Evolutionary conservation across 352 stramenopile species (phyloP).

Genomic region (Pythium dissotocum): DNA sequence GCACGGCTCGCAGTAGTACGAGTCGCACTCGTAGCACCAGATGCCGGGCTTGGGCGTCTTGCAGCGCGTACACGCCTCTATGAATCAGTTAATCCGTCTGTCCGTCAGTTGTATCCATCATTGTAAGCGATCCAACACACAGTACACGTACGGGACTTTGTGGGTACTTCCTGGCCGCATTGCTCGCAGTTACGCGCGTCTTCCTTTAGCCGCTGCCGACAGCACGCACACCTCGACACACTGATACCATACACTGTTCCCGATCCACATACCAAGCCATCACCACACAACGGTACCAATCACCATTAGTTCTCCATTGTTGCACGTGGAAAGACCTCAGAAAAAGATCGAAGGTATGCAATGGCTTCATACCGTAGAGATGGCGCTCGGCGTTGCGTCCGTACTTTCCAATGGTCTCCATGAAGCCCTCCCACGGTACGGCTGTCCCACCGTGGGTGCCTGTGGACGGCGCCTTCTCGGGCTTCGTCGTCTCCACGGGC

Average conservation of each 20-base stretch:
- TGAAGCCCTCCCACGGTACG: constrained; percentile 11
- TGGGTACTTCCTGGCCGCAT: constrained; percentile 38
- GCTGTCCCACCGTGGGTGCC: not conserved
- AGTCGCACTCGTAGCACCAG: constrained; percentile 70
- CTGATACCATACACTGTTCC: constrained; percentile 67
- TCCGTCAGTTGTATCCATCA: too few species aligned
- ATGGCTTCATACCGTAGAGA: constrained; percentile 46
- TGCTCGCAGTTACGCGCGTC: constrained; percentile 38
- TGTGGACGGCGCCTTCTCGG: not conserved
- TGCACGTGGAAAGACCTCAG: too few species aligned
- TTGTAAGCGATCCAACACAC: not conserved
- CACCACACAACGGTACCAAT: not conserved
- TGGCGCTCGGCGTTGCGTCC: constrained; percentile 48
- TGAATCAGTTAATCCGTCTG: not conserved
- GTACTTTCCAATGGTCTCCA: constrained; percentile 39
- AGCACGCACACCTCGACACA: constrained; percentile 46
- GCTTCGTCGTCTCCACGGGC: not conserved
- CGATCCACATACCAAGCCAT: not conserved
- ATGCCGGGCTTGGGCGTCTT: constrained; percentile 38
- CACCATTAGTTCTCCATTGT: too few species aligned
- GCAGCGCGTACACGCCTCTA: constrained; percentile 53
- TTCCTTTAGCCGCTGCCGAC: constrained; percentile 39
- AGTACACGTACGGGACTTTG: constrained; percentile 21
- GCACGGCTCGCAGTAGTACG: constrained; percentile 61
- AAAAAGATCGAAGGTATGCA: not conserved